Evolutionary conservation across 345 rosid genomes (phyloP).

Genomic region (Linum lewisii): DNA sequence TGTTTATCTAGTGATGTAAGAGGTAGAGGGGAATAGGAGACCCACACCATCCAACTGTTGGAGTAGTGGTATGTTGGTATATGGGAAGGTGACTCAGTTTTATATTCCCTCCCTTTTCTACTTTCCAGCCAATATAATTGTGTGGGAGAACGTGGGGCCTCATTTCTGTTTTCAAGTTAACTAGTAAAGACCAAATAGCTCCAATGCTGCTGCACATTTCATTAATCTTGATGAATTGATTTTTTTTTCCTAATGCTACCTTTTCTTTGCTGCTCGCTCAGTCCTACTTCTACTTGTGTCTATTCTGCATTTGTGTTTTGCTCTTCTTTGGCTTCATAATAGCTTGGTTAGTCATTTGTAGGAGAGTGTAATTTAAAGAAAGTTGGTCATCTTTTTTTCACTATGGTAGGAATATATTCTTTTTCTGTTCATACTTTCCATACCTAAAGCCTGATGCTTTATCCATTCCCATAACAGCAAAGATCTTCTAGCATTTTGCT

Average conservation of each 20-base stretch:
- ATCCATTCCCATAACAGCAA: neutral
- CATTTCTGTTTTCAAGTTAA: slow-evolving; percentile 13
- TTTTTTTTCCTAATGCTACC: neutral
- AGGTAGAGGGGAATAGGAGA: slow-evolving; percentile 1
- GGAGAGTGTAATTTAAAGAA: neutral
- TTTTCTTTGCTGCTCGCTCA: no score
- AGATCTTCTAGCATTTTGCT: neutral
- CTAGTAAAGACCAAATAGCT: slow-evolving; percentile 10
- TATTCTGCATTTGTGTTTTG: neutral
- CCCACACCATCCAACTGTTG: neutral
- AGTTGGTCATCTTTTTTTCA: neutral
- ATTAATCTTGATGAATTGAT: neutral
- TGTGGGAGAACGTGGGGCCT: slow-evolving; percentile 21
- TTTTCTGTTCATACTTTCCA: neutral
- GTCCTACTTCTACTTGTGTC: no score
- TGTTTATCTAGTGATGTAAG: neutral
- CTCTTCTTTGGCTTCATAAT: neutral
- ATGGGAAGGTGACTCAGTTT: slow-evolving; percentile 11
- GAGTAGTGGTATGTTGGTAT: neutral
- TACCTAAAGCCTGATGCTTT: neutral
- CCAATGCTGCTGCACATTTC: slow-evolving; percentile 2
- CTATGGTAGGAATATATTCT: neutral
- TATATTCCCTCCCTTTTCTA: slow-evolving; percentile 21
- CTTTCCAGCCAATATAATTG: slow-evolving; percentile 40
- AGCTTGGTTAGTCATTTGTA: neutral